phyloP scores from a whole-genome alignment of 2,329 filamentous ascomycete species.

The Pseudogymnoascus sp. region DNA sequence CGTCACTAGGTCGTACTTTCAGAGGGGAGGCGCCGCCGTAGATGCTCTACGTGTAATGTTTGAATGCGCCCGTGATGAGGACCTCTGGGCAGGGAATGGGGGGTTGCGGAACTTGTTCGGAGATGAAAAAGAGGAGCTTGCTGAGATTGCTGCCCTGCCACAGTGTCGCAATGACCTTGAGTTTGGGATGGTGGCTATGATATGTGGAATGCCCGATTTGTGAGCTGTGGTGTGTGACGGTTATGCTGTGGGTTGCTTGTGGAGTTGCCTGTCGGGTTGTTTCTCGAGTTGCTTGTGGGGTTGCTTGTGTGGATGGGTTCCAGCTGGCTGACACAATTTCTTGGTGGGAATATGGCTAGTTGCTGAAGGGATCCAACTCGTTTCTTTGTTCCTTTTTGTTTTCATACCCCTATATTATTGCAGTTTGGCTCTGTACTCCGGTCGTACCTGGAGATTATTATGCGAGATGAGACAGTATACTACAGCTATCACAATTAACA shows the following conservation, averaged over 20 bases:
- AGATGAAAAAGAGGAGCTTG: neutral
- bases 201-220: conserved; percentile 18
- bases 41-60: conserved; percentile 25
- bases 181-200: conserved; percentile 28
- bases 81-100: conserved; percentile 26
- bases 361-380: neutral
- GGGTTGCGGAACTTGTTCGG: conserved; percentile 15
- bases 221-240: neutral
- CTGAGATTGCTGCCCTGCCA: conserved; percentile 21
- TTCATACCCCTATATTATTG: neutral
- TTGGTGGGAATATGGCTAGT: neutral
- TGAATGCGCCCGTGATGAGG: conserved; percentile 23
- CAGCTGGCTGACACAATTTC: neutral
- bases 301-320: neutral
- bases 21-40: conserved; percentile 26
- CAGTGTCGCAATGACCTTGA: conserved; percentile 32
- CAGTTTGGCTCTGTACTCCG: neutral
- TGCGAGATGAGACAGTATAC: neutral
- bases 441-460: neutral
- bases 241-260: neutral
- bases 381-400: neutral
- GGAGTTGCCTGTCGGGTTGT: too few species aligned
- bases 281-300: neutral
- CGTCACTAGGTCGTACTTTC: conserved; percentile 22
- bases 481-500: neutral